A percentile compares a stretch with the other conserved stretches of the same genome.
Conservation (phyloP, 148 eudicot genomes). For the Chenopodium quinoa region DNA sequence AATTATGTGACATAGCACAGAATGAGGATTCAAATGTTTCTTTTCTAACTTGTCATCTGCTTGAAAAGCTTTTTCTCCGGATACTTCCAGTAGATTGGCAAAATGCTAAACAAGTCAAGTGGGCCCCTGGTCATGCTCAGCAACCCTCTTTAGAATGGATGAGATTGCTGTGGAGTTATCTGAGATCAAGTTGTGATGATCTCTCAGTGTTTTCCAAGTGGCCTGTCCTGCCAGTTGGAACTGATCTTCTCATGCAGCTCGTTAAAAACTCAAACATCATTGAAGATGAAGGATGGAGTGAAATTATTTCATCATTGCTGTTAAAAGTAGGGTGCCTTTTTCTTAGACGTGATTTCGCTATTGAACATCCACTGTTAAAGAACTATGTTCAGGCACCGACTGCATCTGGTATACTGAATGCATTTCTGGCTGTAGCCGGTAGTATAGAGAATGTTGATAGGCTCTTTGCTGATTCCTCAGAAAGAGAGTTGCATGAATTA, state of each 20-base stretch:
- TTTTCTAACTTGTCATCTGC: conserved; percentile 68
- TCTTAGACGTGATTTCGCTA: conserved; percentile 57
- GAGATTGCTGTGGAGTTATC: conserved; percentile 72
- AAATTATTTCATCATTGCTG: conserved; percentile 78
- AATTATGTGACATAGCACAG: conserved; percentile 74
- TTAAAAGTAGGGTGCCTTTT: conserved; percentile 79
- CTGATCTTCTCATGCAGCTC: conserved; percentile 66
- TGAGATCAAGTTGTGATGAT: conserved; percentile 65
- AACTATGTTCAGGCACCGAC: conserved; percentile 79
- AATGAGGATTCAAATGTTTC: conserved; percentile 75
- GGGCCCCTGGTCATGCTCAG: conserved; percentile 67
- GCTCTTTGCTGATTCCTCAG: conserved; percentile 72
- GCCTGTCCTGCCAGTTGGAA: conserved; percentile 96
- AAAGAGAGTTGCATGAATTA: conserved; percentile 86
- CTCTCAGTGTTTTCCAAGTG: conserved; percentile 78
- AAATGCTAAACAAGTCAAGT: conserved; percentile 73
- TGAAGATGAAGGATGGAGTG: conserved; percentile 96
- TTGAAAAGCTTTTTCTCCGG: conserved; percentile 71
- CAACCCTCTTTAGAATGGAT: conserved; percentile 95
- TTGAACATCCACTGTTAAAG: conserved; percentile 72
- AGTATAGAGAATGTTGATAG: conserved; percentile 46
- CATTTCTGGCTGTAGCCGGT: conserved; percentile 64
- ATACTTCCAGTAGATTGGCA: conserved; percentile 90
- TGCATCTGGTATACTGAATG: conserved; percentile 75
- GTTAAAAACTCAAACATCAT: conserved; percentile 78